phyloP scores from a whole-genome alignment of 208 protist species.

The Leishmania braziliensis region DNA sequence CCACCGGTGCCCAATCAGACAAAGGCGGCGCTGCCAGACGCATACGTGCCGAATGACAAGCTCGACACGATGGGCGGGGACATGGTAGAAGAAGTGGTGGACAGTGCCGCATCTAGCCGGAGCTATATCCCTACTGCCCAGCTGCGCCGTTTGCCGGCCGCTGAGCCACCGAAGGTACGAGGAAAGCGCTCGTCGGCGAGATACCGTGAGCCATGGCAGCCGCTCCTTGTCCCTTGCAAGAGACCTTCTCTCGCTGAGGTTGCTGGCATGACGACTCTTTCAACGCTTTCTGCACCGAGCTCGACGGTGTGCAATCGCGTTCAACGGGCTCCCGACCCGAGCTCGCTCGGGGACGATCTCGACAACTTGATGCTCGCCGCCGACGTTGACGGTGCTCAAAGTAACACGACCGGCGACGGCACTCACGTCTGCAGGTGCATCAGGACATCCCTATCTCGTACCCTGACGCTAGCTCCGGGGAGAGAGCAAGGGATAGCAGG shows the following conservation, averaged over 20 bases:
- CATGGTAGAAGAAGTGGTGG: neutral
- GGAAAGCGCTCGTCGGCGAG: conserved; percentile 9
- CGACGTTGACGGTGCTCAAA: conserved; percentile 5
- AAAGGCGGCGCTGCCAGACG: neutral
- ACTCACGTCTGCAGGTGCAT: conserved; percentile 17
- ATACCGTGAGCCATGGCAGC: conserved; percentile 39
- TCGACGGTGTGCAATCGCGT: neutral
- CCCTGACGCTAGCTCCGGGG: conserved; percentile 8
- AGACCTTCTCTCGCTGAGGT: neutral
- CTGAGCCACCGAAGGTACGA: neutral
- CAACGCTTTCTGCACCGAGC: neutral
- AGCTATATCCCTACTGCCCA: conserved; percentile 9
- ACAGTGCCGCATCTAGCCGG: neutral
- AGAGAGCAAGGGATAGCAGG: conserved; percentile 5
- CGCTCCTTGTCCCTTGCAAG: conserved; percentile 12
- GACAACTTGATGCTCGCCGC: conserved; percentile 29
- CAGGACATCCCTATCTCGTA: conserved; percentile 9
- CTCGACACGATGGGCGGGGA: conserved; percentile 3
- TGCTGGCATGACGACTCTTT: neutral
- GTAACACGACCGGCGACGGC: conserved; percentile 2
- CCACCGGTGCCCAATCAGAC: neutral
- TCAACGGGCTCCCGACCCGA: neutral
- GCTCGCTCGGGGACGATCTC: conserved; percentile 11
- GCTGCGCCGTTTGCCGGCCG: neutral
- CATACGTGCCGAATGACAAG: neutral